A percentile compares a stretch with the other conserved stretches of the same genome.
Conservation (phyloP, 139 green algal species). For the Nannochloris sp. region DNA sequence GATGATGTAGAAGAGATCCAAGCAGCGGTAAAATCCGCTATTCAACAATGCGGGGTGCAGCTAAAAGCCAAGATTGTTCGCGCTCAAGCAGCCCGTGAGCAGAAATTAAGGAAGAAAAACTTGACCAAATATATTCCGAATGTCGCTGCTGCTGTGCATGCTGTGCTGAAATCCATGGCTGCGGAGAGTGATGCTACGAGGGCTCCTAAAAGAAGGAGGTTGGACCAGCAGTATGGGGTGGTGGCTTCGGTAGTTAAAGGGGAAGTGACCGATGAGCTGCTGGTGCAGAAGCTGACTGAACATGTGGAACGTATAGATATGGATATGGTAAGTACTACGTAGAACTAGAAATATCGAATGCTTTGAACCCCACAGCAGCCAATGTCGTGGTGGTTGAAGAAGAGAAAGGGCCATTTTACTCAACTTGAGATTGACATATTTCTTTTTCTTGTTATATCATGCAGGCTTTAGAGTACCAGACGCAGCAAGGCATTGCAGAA, state of each 20-base stretch:
- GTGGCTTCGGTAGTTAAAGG: conserved; percentile 40
- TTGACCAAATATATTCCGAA: conserved; percentile 92
- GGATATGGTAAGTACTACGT: conserved; percentile 60
- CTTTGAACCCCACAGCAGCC: no score
- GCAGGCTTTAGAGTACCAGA: conserved; percentile 82
- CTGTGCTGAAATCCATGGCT: conserved; percentile 45
- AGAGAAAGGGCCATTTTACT: no score
- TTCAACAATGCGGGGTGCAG: conserved; percentile 72
- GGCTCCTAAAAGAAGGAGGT: conserved; percentile 38
- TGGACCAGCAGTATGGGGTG: conserved; percentile 42
- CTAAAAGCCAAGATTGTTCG: conserved; percentile 77
- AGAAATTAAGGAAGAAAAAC: conserved; percentile 80
- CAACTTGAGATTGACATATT: neutral
- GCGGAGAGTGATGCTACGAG: neutral
- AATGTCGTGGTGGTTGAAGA: no score
- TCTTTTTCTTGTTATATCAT: neutral
- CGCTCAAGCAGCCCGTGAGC: conserved; percentile 65
- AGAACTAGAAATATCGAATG: no score
- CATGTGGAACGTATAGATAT: conserved; percentile 88
- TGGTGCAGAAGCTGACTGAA: conserved; percentile 62
- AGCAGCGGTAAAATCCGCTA: conserved; percentile 67
- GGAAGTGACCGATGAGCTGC: conserved; percentile 40
- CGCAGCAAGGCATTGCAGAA: conserved; percentile 66
- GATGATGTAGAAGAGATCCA: conserved; percentile 94
- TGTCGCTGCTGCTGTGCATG: conserved; percentile 42